phyloP scores from a whole-genome alignment of 2,329 filamentous ascomycete genomes.

The Aureobasidium zeae region DNA sequence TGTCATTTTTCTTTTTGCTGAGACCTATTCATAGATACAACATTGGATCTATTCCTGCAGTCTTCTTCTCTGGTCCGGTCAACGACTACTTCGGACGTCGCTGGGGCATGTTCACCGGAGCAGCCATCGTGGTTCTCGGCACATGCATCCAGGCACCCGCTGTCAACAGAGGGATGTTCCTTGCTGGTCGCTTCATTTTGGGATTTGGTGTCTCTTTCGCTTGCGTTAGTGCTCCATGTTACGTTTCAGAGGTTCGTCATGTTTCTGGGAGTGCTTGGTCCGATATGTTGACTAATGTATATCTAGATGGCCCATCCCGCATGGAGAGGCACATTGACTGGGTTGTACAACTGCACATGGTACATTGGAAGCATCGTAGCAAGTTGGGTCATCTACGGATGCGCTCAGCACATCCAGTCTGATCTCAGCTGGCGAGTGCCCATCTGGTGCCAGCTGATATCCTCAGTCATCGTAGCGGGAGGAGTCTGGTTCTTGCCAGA shows the following conservation, averaged over 20 bases:
- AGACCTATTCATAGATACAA: constrained; percentile 31
- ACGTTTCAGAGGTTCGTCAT: constrained; percentile 37
- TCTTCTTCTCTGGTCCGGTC: constrained; percentile 24
- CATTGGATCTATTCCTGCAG: constrained; percentile 31
- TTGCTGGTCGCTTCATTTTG: constrained; percentile 53
- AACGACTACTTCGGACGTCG: constrained; percentile 24
- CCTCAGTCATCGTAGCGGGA: constrained; percentile 19
- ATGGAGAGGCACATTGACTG: constrained; percentile 52
- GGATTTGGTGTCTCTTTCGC: constrained; percentile 55
- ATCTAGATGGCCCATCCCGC: constrained; percentile 50
- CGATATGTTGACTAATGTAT: neutral
- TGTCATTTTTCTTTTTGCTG: constrained; percentile 24
- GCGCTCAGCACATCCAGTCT: constrained; percentile 1
- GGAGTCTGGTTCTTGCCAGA: constrained; percentile 45
- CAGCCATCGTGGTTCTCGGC: constrained; percentile 55
- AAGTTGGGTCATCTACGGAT: constrained; percentile 41
- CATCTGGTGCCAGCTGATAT: constrained; percentile 28
- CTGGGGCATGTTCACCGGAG: constrained; percentile 40
- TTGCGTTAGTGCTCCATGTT: constrained; percentile 52
- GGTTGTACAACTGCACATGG: constrained; percentile 35
- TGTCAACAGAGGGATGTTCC: constrained; percentile 42
- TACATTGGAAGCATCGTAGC: constrained; percentile 44
- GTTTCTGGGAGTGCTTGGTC: neutral
- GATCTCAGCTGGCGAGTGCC: constrained; percentile 33
- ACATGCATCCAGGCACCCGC: constrained; percentile 43